Evolutionary conservation across 768 basidiomycete species (phyloP), one percentile per base, ranked within the genome.

Genomic region (Mycena sanguinolenta): DNA sequence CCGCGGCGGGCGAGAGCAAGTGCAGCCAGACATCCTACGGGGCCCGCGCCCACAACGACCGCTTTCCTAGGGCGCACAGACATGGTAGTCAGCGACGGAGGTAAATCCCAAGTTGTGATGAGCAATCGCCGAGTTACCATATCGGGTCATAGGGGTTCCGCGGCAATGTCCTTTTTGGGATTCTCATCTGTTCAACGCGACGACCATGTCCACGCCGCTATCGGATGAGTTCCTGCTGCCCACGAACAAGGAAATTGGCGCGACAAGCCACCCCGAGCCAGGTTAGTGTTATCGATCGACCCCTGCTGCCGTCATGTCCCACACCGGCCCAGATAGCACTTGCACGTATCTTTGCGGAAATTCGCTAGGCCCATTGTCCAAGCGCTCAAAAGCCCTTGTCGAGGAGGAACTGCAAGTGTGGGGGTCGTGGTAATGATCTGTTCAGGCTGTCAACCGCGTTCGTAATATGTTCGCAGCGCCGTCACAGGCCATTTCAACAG

Each of bases 301-400:
- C 63, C 64, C 58, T 34, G 42, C 66, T 59, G 23, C 12, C 16
- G 28, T 25, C 38, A 19, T 59, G 21, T 9, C 27, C 10, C 67
- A n/a, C 25, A 50, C 38, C 54, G 13, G 30, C 61, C 81, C 79
- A 85, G 88, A 89, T 58, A 79, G 77, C 64, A 82, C 84, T 64
- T 91, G 90, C 79, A 89, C 91, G 38, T 99, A 99, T 80, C 90
- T 99, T 60, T 97, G 95, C 78, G 98, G 98, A 38, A 99, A 99
- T 83, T 98, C 96, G 28, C 88, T 99, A 13, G 98, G 98, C 5
- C 85, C 92, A 63, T 83, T 95, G 76, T 89, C 94, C 52, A 94
- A 91, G 78, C 85, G 89, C 42, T 93, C 96, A 34, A 86, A 88
- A 71, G 78, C 85, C 69, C 84, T 96, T 52, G 84, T 99, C 19